These are phyloP conservation scores for Boletus tomentosulus DNA, from an alignment of 768 basidiomycete genomes.

Conservation along the genomic window DNA sequence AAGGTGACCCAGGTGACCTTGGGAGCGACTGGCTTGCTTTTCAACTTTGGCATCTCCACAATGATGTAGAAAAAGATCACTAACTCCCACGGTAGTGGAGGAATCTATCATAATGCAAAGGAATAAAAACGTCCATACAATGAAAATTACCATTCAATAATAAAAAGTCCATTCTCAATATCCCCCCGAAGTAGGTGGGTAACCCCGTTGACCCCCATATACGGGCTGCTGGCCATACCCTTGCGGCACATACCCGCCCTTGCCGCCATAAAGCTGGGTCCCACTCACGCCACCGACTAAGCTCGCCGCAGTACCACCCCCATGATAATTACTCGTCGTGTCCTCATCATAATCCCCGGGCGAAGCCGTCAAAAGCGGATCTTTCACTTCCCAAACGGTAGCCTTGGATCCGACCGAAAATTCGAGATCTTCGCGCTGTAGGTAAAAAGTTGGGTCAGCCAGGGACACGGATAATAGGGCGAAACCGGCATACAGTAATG, in stretches of 20 bases:
- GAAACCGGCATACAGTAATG: constrained; percentile 71
- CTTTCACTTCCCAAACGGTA: constrained; percentile 97
- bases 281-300: constrained; percentile 78
- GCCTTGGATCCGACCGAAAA: constrained; percentile 98
- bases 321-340: constrained; percentile 49
- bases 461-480: background rate
- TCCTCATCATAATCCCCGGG: constrained; percentile 45
- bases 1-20: too few species aligned
- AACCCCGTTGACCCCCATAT: constrained; percentile 33
- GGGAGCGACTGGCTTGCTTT: too few species aligned
- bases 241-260: constrained; percentile 21
- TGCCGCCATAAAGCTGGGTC: constrained; percentile 53
- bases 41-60: too few species aligned
- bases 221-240: constrained; percentile 21
- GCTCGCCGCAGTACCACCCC: constrained; percentile 36
- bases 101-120: constrained; percentile 16
- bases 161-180: constrained; percentile 32
- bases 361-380: constrained; percentile 68
- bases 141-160: constrained; percentile 8
- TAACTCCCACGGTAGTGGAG: too few species aligned
- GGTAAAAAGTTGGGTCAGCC: constrained; percentile 6
- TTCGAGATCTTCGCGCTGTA: constrained; percentile 88
- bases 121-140: constrained; percentile 19
- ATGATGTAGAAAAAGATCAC: too few species aligned
- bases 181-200: constrained; percentile 46